Percentiles rank a stretch among this genome's conserved stretches.
These are phyloP conservation scores for Kwoniella sp. DNA, from an alignment of 768 basidiomycete genomes.

Conservation along the genomic window DNA sequence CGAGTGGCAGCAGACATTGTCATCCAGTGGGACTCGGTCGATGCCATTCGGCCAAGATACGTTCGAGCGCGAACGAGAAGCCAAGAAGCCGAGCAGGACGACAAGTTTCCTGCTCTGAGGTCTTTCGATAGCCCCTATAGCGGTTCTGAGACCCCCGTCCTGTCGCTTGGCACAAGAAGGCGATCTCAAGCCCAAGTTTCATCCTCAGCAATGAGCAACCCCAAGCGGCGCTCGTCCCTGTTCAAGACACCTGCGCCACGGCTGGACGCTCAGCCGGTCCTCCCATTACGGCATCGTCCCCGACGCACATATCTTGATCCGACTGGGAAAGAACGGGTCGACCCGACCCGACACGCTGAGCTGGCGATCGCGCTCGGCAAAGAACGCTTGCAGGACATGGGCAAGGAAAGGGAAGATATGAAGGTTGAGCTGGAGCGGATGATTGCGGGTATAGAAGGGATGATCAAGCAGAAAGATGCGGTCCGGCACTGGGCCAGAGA, in stretches of 20 bases:
- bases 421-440: slow-evolving; percentile 4
- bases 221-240: neutral
- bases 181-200: neutral
- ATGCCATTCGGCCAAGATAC: slow-evolving; percentile 1
- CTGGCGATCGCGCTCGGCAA: neutral
- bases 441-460: slow-evolving; percentile 15
- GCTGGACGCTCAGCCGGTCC: neutral
- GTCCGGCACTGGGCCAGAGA: slow-evolving; percentile 20
- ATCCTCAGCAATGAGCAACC: neutral
- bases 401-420: slow-evolving; percentile 2
- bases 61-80: neutral
- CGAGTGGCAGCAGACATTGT: slow-evolving; percentile 21
- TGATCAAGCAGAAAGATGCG: slow-evolving; percentile 21
- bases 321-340: slow-evolving; percentile 8
- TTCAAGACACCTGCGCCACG: neutral
- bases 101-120: slow-evolving; percentile 5
- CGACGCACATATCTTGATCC: slow-evolving; percentile 17
- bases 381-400: slow-evolving; percentile 10
- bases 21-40: slow-evolving; percentile 3
- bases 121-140: slow-evolving; percentile 7
- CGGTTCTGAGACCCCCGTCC: slow-evolving; percentile 6
- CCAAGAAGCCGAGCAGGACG: neutral
- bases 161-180: neutral
- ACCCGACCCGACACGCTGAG: slow-evolving; percentile 17
- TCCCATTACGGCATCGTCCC: slow-evolving; percentile 8